Conservation (phyloP, 305 asterid genomes). For the Rubia peregrina region DNA sequence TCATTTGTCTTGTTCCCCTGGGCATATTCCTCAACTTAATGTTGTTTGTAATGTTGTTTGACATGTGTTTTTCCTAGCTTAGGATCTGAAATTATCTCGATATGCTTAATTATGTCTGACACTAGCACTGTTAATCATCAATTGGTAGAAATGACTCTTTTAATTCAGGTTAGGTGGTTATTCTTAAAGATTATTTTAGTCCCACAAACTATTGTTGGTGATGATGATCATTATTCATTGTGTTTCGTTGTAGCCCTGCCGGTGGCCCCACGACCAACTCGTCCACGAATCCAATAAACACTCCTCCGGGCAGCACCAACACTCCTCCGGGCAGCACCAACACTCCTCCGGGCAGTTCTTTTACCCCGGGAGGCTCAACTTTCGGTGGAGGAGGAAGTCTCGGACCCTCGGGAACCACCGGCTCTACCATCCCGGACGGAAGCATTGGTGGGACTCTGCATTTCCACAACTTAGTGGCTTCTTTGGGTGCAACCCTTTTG, state of each 20-base stretch:
- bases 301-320: not conserved
- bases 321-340: constrained; percentile 8
- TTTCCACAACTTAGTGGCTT: not conserved
- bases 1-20: constrained; percentile 20
- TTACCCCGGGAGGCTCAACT: constrained; percentile 5
- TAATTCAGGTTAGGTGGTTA: constrained; percentile 14
- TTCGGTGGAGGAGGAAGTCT: constrained; percentile 8
- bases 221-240: not conserved
- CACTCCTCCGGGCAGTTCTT: not conserved
- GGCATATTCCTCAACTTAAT: constrained; percentile 2
- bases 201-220: not conserved
- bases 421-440: constrained; percentile 4
- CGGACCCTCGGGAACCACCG: constrained; percentile 18
- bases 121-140: not conserved
- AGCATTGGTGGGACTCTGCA: constrained; percentile 13
- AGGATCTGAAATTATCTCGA: too few relatives aligned
- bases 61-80: constrained; percentile 5
- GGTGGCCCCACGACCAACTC: not conserved
- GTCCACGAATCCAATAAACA: not conserved
- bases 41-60: not conserved
- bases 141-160: not conserved
- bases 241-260: not conserved
- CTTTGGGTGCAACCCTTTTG: constrained; percentile 13
- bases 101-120: not conserved
- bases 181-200: not conserved